These are phyloP conservation scores for Artemisia annua DNA, from an alignment of 129 eudicot genomes.

Conservation along the genomic window DNA sequence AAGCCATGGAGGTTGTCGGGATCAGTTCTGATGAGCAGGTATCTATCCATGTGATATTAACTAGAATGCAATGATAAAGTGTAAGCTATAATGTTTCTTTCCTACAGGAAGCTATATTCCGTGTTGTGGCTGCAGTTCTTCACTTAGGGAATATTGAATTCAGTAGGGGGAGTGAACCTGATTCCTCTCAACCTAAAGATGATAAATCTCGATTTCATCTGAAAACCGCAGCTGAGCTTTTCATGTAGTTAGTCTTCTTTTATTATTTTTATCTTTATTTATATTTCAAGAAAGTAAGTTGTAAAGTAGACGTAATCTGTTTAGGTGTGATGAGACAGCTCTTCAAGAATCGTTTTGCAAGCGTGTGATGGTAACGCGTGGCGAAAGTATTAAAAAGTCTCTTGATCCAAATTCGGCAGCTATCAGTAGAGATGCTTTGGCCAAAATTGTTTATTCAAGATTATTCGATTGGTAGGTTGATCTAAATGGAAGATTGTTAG, in stretches of 20 bases:
- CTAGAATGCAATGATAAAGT: background rate
- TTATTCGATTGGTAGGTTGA: constrained; percentile 81
- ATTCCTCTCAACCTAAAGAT: constrained; percentile 87
- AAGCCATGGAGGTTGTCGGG: constrained; percentile 91
- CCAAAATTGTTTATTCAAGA: constrained; percentile 75
- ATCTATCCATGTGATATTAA: background rate
- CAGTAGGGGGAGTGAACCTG: constrained; percentile 60
- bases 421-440: constrained; percentile 84
- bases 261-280: background rate
- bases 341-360: constrained; percentile 89
- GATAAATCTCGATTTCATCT: constrained; percentile 70
- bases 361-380: constrained; percentile 91
- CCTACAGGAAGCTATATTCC: constrained; percentile 82
- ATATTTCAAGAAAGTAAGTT: background rate
- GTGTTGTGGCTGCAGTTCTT: constrained; percentile 95
- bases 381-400: constrained; percentile 75
- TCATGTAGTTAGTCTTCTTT: constrained; percentile 55
- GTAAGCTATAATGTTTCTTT: constrained; percentile 6
- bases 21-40: constrained; percentile 89
- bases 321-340: constrained; percentile 77
- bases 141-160: constrained; percentile 88
- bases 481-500: constrained; percentile 11
- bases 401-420: constrained; percentile 79
- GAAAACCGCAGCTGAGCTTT: constrained; percentile 76
- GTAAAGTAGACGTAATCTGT: constrained; percentile 21